A percentile compares a stretch with the other conserved stretches of the same genome.
phyloP scores from a whole-genome alignment of 768 basidiomycete genomes.

The Amanita molliuscula region DNA sequence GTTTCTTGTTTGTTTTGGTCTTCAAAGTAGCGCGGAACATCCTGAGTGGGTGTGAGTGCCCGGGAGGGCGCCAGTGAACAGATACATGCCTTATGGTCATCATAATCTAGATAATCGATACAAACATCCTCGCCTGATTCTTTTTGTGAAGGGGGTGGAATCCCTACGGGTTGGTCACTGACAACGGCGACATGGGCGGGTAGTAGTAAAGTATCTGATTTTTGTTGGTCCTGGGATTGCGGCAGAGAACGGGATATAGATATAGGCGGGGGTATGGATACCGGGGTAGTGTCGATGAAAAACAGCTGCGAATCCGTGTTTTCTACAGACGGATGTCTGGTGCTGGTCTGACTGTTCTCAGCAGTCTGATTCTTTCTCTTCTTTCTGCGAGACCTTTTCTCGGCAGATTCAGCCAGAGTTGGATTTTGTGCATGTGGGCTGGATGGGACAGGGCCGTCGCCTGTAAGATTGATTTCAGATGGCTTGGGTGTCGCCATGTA shows the following conservation, averaged over 20 bases:
- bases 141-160: conserved; percentile 28
- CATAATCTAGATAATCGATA: conserved; percentile 74
- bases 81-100: conserved; percentile 46
- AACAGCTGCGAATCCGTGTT: conserved; percentile 21
- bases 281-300: conserved; percentile 38
- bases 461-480: conserved; percentile 23
- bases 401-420: not conserved
- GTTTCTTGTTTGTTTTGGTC: conserved; percentile 28
- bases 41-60: conserved; percentile 21
- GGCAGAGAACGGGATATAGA: conserved; percentile 9
- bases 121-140: conserved; percentile 51
- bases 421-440: no score
- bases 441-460: no score
- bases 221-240: conserved; percentile 1
- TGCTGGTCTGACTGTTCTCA: not conserved
- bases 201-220: conserved; percentile 33
- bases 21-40: conserved; percentile 59
- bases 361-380: conserved; percentile 1
- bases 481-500: conserved; percentile 1
- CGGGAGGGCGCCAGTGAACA: not conserved
- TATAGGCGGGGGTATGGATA: conserved; percentile 20
- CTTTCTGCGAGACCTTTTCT: not conserved
- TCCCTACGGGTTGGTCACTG: conserved; percentile 32
- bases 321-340: not conserved
- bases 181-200: conserved; percentile 64